Percentiles rank a stretch among this genome's conserved stretches.
Evolutionary conservation across 306 rosid species (phyloP).

Genomic region (Fragaria vesca): DNA sequence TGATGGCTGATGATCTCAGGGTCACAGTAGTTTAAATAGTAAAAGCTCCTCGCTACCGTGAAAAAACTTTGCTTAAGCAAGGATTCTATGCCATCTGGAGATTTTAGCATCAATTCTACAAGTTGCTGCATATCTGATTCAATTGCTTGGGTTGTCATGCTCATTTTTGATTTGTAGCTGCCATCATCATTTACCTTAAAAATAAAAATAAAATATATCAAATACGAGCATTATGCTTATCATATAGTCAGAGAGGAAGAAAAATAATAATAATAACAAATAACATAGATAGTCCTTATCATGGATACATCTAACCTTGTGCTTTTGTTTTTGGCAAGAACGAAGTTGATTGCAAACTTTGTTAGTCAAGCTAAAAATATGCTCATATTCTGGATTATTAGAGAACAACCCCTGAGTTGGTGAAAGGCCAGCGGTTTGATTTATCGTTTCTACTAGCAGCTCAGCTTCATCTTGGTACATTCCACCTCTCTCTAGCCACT

Average conservation of each 20-base stretch:
- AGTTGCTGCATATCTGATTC: constrained; percentile 80
- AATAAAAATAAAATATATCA: background rate
- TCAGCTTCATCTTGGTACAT: constrained; percentile 57
- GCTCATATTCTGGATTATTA: constrained; percentile 36
- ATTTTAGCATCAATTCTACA: constrained; percentile 51
- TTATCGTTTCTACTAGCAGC: constrained; percentile 63
- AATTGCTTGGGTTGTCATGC: constrained; percentile 29
- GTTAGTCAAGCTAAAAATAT: constrained; percentile 55
- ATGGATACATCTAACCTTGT: constrained; percentile 45
- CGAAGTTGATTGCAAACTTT: constrained; percentile 48
- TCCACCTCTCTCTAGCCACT: constrained; percentile 67
- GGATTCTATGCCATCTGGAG: constrained; percentile 36
- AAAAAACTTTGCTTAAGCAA: constrained; percentile 69
- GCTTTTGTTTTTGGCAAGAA: constrained; percentile 43
- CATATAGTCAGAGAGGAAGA: background rate
- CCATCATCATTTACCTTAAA: constrained; percentile 40
- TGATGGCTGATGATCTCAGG: constrained; percentile 61
- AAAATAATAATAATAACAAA: background rate
- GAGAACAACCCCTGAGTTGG: constrained; percentile 39
- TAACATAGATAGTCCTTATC: background rate
- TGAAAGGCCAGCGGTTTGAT: constrained; percentile 50
- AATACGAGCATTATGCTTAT: background rate
- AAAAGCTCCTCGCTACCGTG: constrained; percentile 58
- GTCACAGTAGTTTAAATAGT: constrained; percentile 65
- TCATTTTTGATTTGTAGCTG: constrained; percentile 3